phyloP scores from a whole-genome alignment of 176 grass and related monocot genomes.

The Zizania latifolia region DNA sequence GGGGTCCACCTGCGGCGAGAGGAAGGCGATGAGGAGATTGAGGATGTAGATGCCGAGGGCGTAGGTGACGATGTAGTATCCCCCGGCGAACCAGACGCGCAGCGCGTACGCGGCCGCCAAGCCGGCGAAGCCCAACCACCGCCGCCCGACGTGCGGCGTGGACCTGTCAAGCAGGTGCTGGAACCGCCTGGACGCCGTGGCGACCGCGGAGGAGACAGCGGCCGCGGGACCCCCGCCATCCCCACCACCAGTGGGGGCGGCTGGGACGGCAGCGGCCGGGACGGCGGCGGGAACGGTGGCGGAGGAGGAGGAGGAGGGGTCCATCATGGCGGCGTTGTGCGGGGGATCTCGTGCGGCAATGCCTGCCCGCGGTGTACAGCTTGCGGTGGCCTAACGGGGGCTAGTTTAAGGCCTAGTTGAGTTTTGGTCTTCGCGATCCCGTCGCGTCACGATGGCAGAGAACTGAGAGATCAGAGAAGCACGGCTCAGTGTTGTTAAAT shows the following conservation, averaged over 20 bases:
- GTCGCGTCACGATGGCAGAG: no score
- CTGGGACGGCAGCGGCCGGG: background rate
- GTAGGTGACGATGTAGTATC: slow-evolving; percentile 80
- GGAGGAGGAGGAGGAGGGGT: slow-evolving; percentile 8
- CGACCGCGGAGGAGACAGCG: slow-evolving; percentile 7
- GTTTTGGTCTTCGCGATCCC: background rate
- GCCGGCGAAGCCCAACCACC: slow-evolving; percentile 50
- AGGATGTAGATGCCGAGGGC: slow-evolving; percentile 75
- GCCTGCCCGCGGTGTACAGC: no score
- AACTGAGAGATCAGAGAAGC: no score
- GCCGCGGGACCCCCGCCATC: background rate
- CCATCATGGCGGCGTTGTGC: slow-evolving; percentile 23
- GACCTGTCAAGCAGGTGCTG: slow-evolving; percentile 73
- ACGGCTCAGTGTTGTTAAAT: no score
- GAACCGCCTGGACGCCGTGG: slow-evolving; percentile 37
- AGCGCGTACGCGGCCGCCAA: slow-evolving; percentile 43
- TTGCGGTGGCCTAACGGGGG: no score
- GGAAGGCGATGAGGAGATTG: slow-evolving; percentile 70
- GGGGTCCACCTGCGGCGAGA: slow-evolving; percentile 77
- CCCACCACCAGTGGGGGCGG: background rate
- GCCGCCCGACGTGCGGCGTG: slow-evolving; percentile 57
- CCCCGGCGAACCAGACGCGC: slow-evolving; percentile 61
- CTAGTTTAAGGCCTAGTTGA: background rate
- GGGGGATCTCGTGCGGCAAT: slow-evolving; percentile 4
- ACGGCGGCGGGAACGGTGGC: background rate